Base-by-base conservation (phyloP, 345 rosid genomes). In the Populus pruinosa region DNA sequence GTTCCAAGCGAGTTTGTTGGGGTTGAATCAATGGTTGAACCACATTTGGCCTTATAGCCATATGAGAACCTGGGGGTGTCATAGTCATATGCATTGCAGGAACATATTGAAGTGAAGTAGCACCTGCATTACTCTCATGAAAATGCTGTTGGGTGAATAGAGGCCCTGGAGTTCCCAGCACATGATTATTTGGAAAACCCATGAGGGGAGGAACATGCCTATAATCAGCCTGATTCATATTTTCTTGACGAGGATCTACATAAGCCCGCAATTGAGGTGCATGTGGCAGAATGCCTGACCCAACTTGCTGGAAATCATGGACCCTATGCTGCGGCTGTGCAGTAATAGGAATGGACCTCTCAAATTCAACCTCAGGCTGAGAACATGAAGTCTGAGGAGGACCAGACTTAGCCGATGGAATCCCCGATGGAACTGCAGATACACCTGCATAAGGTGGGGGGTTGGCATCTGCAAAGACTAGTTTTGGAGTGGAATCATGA, bases 31-130 rank as follows among this genome's bases (percentile, higher is more conserved):
- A 59, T 36, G 85, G 87, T 84, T 87, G 88, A 82, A 85, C 77
- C 73, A 83, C 71, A 21, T 81, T 53, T 64, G 91, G 88, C 82
- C 93, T 83, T 64, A 84, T 44, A 69, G 90, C 82, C 43, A 67
- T 83, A 56, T 83, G 91, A 41, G 93, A 77, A 56, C 87, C 47
- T 23, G 86, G 56, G 2, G 88, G 83, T 33, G 75, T 65, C 84
- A 84, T 80, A 55, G 87, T 82, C 89, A 87, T 81, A 50, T 88
- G 91, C 70, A 77, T 71, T 13, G 87, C 79, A 69, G 91, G 85
- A 72, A 87, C 55, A 82, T 81, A 89, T 35, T 85, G 91, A 75
- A 71, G 89, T 38, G 89, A 43, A 70, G 81, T 18, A 49, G 77
- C 55, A 39, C 84, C 73, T 39, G 75, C 38, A 64, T 80, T 80